Evolutionary conservation across 2,329 filamentous ascomycete species (phyloP).

Genomic region (Arthrinium phaeospermum): DNA sequence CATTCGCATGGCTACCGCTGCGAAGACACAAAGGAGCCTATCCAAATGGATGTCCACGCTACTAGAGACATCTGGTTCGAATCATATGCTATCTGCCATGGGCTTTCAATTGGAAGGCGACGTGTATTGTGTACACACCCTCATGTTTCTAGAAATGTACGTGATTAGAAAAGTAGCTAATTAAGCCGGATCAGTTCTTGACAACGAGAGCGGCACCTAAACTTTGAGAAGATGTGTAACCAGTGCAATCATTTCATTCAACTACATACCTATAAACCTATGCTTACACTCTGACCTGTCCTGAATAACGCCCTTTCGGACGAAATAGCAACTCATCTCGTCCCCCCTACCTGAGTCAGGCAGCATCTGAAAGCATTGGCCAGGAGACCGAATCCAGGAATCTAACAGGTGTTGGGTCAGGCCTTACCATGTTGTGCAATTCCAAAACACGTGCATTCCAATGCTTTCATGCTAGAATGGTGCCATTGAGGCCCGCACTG

Average conservation of each 20-base stretch:
- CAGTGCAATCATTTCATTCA: neutral
- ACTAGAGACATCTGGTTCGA: neutral
- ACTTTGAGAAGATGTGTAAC: neutral
- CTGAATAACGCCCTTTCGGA: neutral
- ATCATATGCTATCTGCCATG: neutral
- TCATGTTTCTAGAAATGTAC: neutral
- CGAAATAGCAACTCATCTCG: neutral
- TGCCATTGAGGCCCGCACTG: neutral
- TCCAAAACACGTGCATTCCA: constrained; percentile 10
- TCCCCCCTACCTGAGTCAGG: neutral
- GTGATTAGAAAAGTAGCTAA: neutral
- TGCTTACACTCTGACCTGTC: neutral
- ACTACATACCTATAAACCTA: constrained; percentile 9
- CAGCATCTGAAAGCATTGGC: constrained; percentile 8
- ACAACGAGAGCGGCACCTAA: neutral
- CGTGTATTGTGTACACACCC: neutral
- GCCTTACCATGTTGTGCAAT: neutral
- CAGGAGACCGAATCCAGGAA: neutral
- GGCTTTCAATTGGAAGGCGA: neutral
- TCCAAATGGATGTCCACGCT: neutral
- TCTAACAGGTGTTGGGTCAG: neutral
- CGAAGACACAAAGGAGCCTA: neutral
- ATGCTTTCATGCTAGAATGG: neutral
- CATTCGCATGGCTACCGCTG: neutral
- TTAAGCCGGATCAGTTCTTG: neutral